phyloP scores from a whole-genome alignment of 2,329 filamentous ascomycete species.

The Clarireedia paspali region DNA sequence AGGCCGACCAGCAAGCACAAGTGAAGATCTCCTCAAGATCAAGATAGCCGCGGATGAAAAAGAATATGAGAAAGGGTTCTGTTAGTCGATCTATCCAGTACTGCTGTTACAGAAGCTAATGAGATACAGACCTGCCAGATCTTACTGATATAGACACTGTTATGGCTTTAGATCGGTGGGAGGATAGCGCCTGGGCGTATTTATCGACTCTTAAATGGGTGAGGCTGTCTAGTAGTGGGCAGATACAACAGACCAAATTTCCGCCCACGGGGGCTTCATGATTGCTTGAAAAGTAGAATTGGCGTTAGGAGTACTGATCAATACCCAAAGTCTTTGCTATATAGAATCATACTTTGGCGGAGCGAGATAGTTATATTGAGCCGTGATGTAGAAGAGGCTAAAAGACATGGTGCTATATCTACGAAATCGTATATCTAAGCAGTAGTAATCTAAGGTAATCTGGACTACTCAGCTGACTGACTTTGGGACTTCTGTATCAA shows the following conservation, averaged over 20 bases:
- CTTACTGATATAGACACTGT: conserved; percentile 60
- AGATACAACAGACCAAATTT: conserved; percentile 63
- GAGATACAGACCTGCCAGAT: conserved; percentile 59
- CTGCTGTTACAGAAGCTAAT: conserved; percentile 2
- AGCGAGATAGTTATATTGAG: background rate
- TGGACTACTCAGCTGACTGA: too few relatives aligned
- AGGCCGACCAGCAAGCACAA: conserved; percentile 69
- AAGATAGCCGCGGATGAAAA: conserved; percentile 63
- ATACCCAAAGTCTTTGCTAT: conserved; percentile 11
- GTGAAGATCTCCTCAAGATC: conserved; percentile 69
- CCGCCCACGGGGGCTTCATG: conserved; percentile 54
- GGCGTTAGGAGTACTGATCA: conserved; percentile 11
- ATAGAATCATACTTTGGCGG: background rate
- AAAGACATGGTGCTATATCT: too few relatives aligned
- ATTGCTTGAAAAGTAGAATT: conserved; percentile 8
- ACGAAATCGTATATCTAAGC: too few relatives aligned
- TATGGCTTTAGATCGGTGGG: conserved; percentile 63
- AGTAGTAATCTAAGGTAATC: too few relatives aligned
- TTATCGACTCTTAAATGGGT: conserved; percentile 71
- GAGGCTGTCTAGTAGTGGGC: conserved; percentile 59
- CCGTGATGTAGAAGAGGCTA: background rate
- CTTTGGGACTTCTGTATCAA: too few relatives aligned
- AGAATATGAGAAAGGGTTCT: conserved; percentile 78
- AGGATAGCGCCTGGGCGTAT: conserved; percentile 80
- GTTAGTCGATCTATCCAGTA: conserved; percentile 39